Evolutionary conservation across 2,329 filamentous ascomycete genomes (phyloP), one percentile per base, ranked within the genome.

Genomic region (Cladophialophora exuberans): DNA sequence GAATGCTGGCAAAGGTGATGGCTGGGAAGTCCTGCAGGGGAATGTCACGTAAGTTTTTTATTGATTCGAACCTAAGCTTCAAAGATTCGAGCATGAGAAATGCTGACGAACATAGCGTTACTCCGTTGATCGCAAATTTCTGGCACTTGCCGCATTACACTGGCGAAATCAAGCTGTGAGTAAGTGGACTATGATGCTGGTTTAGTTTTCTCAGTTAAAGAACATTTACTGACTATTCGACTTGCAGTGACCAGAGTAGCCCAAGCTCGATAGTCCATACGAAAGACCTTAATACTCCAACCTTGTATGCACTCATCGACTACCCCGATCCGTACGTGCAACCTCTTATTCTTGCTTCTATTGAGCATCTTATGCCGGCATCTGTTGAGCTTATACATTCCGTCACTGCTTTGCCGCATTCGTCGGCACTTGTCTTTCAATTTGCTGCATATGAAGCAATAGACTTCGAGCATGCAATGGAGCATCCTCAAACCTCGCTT

Each of bases 311-410:
- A 46, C 71, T 93, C 46, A 77, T 97, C 65, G 81, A 90, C 67
- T 97, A 96, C 72, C 89, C 91, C 65, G 91, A 97, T 69, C 69
- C 79, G 39, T 99, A 97, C 69, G 90, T 97, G 6, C 90, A 97
- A 67, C 90, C 90, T 1, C 81, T 97, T 33, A 86, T 97, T 56
- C 71, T 91, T 42, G 76, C 82, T 17, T 89, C 91, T n/a, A 75
- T 97, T 18, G 69, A 83, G 45, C 76, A 83, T 20, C 76, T 94
- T 5, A 82, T 86, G 0, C 60, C 74, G 15, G 72, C 72, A 3
- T 70, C 74, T 1, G 83, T 83, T 68, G 78, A 81, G 23, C 69
- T 86, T 44, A 79, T 89, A 48, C 70, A 78, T 63, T 69, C 77
- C 31, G 63, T 76, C 50, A 71, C 72, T n/a, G 71, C 78, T 30